Conservation (phyloP, 176 grass and related monocot genomes). For the Oryza glumipatula region DNA sequence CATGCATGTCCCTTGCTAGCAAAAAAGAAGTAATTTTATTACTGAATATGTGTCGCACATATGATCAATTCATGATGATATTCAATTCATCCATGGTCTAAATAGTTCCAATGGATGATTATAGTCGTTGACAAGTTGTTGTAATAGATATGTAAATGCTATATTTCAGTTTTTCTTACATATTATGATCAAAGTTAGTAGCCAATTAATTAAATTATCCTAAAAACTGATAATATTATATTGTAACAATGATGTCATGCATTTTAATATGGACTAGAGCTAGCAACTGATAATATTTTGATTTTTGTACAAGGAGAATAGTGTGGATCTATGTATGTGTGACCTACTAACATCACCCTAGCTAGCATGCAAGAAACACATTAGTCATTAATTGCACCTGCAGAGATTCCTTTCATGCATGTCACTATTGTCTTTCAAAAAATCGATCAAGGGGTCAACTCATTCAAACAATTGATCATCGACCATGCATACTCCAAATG, state of each 20-base stretch:
- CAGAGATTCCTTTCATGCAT: conserved; percentile 8
- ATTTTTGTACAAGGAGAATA: neutral
- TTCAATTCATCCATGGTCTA: neutral
- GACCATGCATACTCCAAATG: neutral
- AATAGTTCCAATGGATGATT: neutral
- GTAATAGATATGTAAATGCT: too few relatives aligned
- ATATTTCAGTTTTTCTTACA: too few relatives aligned
- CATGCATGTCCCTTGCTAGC: neutral
- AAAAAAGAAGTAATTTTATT: neutral
- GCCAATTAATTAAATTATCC: too few relatives aligned
- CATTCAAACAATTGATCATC: neutral
- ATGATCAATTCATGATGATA: neutral
- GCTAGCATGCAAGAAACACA: neutral
- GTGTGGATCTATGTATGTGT: neutral
- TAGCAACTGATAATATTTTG: neutral
- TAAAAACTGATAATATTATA: neutral
- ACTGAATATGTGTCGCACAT: neutral
- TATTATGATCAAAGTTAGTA: too few relatives aligned
- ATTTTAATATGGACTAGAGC: neutral
- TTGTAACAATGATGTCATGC: neutral
- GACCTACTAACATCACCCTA: conserved; percentile 26
- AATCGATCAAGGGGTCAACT: neutral
- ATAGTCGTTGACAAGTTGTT: too few relatives aligned
- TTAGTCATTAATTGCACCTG: conserved; percentile 24
- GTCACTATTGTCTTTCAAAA: conserved; percentile 1